A percentile compares a stretch with the other conserved stretches of the same genome.
phyloP scores from a whole-genome alignment of 208 protist species.

The Hexamita inflata region DNA sequence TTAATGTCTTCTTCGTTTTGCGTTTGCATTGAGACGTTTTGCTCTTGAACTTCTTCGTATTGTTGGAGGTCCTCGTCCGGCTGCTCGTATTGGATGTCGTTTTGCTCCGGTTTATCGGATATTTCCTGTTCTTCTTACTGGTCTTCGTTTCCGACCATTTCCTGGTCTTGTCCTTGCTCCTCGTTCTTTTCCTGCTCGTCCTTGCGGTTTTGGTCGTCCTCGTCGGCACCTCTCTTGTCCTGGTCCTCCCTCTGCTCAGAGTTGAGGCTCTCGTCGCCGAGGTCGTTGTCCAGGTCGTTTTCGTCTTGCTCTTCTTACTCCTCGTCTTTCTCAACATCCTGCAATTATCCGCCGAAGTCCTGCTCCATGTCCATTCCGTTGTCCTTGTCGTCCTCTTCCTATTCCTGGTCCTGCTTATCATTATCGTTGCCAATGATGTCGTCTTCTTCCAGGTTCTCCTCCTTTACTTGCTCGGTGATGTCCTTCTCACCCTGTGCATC shows the following conservation, averaged over 20 bases:
- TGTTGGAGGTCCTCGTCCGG: too few species aligned
- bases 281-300: constrained; percentile 1
- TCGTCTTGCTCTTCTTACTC: constrained; percentile 41
- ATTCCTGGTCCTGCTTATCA: constrained; percentile 46
- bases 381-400: constrained; percentile 39
- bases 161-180: not conserved
- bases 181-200: constrained; percentile 38
- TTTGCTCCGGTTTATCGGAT: constrained; percentile 20
- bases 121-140: not conserved
- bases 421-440: constrained; percentile 47
- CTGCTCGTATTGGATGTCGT: too few species aligned
- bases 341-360: constrained; percentile 36
- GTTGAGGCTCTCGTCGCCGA: constrained; percentile 8
- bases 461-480: constrained; percentile 83
- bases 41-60: too few species aligned
- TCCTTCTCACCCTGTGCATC: constrained; percentile 92
- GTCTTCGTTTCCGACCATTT: constrained; percentile 16
- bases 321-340: constrained; percentile 40
- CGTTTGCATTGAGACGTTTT: too few species aligned
- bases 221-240: constrained; percentile 4
- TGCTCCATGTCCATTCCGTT: constrained; percentile 50
- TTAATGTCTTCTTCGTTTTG: too few species aligned
- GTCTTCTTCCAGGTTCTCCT: constrained; percentile 61
- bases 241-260: too few species aligned
- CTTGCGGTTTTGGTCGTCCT: constrained; percentile 4